Evolutionary conservation across 129 eudicot species (phyloP).

Genomic region (Erigeron canadensis): DNA sequence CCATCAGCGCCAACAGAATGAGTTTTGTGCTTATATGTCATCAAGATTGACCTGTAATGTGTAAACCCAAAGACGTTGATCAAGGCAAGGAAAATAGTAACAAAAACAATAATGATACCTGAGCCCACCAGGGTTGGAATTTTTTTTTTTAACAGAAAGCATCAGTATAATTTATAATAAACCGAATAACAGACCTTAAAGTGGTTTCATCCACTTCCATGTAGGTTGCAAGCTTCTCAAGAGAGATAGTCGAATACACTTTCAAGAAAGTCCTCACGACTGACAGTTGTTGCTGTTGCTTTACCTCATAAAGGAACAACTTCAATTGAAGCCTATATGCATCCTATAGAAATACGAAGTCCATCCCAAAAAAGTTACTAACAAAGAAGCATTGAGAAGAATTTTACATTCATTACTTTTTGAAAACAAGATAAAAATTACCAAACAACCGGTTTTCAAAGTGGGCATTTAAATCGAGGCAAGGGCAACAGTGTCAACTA

Average conservation of each 20-base stretch:
- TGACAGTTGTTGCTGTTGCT: conserved; percentile 78
- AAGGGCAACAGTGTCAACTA: no score
- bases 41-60: conserved; percentile 75
- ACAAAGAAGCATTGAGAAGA: background rate
- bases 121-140: no score
- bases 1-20: conserved; percentile 85
- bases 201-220: conserved; percentile 92
- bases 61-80: conserved; percentile 8
- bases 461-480: no score
- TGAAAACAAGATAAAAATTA: no score
- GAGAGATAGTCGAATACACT: conserved; percentile 81
- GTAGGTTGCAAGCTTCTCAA: conserved; percentile 79
- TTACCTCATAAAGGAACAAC: conserved; percentile 89
- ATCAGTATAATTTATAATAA: background rate
- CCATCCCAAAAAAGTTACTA: background rate
- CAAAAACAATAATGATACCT: no score
- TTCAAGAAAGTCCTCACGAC: conserved; percentile 78
- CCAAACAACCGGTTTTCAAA: no score
- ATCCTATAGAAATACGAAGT: conserved; percentile 46
- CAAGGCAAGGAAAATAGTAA: background rate
- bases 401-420: no score
- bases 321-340: conserved; percentile 94
- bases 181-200: conserved; percentile 51
- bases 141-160: no score
- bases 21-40: conserved; percentile 96